These are phyloP conservation scores for Lithospermum erythrorhizon DNA, from an alignment of 257 asterid species.

Conservation along the genomic window DNA sequence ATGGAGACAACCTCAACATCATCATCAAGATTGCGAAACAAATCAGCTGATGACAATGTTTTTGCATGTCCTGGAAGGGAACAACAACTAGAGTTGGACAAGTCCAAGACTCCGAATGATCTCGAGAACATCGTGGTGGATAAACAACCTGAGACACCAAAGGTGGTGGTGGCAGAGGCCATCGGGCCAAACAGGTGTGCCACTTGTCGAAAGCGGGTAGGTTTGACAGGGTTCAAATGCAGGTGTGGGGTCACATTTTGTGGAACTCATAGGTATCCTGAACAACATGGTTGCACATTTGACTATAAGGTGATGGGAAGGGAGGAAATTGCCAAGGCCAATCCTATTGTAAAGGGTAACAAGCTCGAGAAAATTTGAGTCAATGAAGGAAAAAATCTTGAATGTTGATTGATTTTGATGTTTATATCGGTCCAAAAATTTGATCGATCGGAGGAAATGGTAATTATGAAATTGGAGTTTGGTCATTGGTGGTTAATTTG, in stretches of 20 bases:
- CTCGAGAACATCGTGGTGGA: neutral
- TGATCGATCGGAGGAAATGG: neutral
- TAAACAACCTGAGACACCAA: no score
- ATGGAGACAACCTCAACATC: conserved; percentile 16
- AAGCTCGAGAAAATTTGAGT: conserved; percentile 32
- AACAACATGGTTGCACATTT: conserved; percentile 32
- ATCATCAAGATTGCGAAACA: neutral
- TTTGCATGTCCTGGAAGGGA: neutral
- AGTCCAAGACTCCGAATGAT: neutral
- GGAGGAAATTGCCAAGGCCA: conserved; percentile 34
- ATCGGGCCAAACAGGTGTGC: conserved; percentile 21
- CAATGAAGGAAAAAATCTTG: neutral
- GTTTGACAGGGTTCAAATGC: conserved; percentile 38
- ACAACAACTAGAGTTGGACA: neutral
- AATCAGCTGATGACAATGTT: neutral
- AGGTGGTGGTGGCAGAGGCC: neutral
- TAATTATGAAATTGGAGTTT: neutral
- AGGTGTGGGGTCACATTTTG: conserved; percentile 41
- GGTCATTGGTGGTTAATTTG: neutral
- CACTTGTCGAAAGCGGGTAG: conserved; percentile 31
- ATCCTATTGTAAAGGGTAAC: conserved; percentile 30
- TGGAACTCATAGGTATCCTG: conserved; percentile 42
- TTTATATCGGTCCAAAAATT: neutral
- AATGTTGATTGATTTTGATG: neutral
- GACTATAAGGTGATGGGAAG: conserved; percentile 34